Evolutionary conservation across 306 rosid genomes (phyloP), one percentile per base, ranked within the genome.

Genomic region (Quercus engelmannii): DNA sequence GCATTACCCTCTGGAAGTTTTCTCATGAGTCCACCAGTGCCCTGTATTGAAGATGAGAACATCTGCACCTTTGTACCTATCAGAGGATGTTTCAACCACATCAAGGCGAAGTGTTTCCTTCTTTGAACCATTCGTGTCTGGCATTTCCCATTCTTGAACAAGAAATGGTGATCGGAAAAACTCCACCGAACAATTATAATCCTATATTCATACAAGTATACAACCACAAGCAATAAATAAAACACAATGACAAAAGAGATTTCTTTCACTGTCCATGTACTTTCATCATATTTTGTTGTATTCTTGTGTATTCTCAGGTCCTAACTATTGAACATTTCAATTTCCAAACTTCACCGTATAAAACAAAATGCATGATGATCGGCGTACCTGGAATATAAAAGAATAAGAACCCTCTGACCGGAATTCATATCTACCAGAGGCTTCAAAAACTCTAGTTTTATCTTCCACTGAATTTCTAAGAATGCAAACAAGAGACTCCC

Each of bases 21-120:
- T 95, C 0, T 91, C 98, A 81, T 95, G 99, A 80, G 98, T 95
- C 99, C 99, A 95, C 99, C 99, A 95, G 79, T 95, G 99, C 13
- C 98, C 99, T 15, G 99, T 92, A 89, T 95, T 95, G 84, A 95
- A 95, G 79, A 95, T 68, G 52, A 95, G 74, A 8, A 95, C 74
- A 86, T 95, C 99, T 6, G 98, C 99, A 63, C 83, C 84, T 83
- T 95, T 91, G 55, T 92, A 95, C 15, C 85, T 87, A 75, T 81
- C 70, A 0, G 97, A 85, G 33, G 97, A 85, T 77, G 77, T 81
- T 75, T 93, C 95, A 35, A 95, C 92, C 67, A 93, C 78, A 86
- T 95, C 99, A 0, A 95, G 97, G 51, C 97, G 99, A 57, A 95
- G 92, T 3, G 98, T 93, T 87, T 95, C 93, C 85, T 90, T 92